Conservation (phyloP, 208 protist genomes). For the Porcisia deanei region DNA sequence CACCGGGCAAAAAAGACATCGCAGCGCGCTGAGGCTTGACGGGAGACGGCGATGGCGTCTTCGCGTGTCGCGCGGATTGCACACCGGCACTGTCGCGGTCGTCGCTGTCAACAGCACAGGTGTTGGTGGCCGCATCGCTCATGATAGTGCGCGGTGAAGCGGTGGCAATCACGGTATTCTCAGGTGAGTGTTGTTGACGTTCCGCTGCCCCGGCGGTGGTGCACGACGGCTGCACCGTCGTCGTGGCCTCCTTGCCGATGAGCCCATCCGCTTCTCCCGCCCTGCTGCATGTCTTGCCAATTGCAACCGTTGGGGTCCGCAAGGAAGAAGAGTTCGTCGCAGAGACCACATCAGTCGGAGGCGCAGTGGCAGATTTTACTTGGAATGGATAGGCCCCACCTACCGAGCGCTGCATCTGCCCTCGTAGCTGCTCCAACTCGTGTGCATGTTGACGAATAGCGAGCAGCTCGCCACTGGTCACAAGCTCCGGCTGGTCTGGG, state of each 20-base stretch:
- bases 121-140: neutral
- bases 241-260: neutral
- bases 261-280: neutral
- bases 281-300: neutral
- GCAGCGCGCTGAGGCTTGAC: neutral
- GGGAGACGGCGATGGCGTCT: conserved; percentile 12
- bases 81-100: neutral
- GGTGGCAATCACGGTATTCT: neutral
- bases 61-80: neutral
- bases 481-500: neutral
- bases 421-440: conserved; percentile 19
- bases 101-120: neutral
- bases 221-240: neutral
- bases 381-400: neutral
- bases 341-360: neutral
- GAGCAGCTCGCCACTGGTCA: conserved; percentile 1
- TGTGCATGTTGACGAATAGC: conserved; percentile 23
- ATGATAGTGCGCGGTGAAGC: neutral
- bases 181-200: neutral
- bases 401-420: neutral
- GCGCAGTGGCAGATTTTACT: neutral
- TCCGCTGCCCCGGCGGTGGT: neutral
- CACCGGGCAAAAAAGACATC: neutral
- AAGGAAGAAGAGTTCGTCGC: neutral
- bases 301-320: neutral